Evolutionary conservation across 495 filamentous ascomycete species (phyloP), one percentile per base, ranked within the genome.

Genomic region (Trichocladium uniseriatum): DNA sequence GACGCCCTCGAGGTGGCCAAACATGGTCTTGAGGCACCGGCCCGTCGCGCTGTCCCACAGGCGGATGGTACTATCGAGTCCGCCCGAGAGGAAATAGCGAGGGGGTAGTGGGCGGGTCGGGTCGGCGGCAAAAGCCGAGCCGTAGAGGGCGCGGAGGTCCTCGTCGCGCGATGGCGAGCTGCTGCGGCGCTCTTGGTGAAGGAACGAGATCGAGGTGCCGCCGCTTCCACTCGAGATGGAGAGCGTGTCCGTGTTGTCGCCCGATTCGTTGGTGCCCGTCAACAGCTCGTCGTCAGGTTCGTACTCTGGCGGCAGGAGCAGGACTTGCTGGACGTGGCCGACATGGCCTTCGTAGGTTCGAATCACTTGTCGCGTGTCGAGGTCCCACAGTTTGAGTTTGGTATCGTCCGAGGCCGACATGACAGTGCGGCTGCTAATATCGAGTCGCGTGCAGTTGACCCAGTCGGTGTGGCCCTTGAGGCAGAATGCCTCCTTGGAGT

Each of bases 331-430:
- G 2, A 97, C 91, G 52, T 94, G 89, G 24, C 89, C 92, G 20
- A 96, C 87, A 55, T 97, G 92, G n/a, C 89, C 90, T 56, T 91
- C 79, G 62, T 89, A 95, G 1, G 80, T 83, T 41, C 80, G 77
- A 53, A 96, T 79, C 57, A 85, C 90, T 9, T 71, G 64, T 53
- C 79, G 81, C 9, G 82, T 85, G 61, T 96, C 89, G 16, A 99
- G 72, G 31, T 67, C 57, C 62, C 60, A 66, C n/a, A 99, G 74
- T 45, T 86, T 84, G 43, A 91, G 79, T 0, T 86, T 95, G 57
- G 85, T 84, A 61, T 99, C 92, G 57, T 99, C 94, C 7, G 87
- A 94, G 16, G 89, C 91, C 4, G 92, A 94, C 57, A 95, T 79
- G 7, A 97, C 75, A 3, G 89, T 96, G 16, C 87, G 79, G 15